phyloP scores from a whole-genome alignment of 306 rosid genomes.

The peach (Prunus persica) region Prunus_persica_NCBIv2 NC_034009.1:29271501-29272000 shows the following conservation, averaged over 20 bases:
- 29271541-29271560: background rate
- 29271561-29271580: background rate
- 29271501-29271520: too few species aligned
- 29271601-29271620: too few species aligned
- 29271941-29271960: background rate
- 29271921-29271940: background rate
- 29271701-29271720: too few species aligned
- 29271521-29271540: background rate
- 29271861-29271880: background rate
- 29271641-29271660: background rate
- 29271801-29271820: background rate
- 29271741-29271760: too few species aligned
- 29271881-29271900: background rate
- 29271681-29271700: too few species aligned
- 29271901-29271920: background rate
- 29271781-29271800: background rate
- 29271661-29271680: too few species aligned
- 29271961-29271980: background rate
- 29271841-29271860: background rate
- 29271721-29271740: too few species aligned
- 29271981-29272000: background rate
- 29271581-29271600: background rate
- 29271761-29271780: too few species aligned
- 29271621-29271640: background rate
- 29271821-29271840: background rate